These are phyloP conservation scores for Mucor velutinosus DNA, from an alignment of 371 early-diverging fungal genomes.

Conservation along the genomic window DNA sequence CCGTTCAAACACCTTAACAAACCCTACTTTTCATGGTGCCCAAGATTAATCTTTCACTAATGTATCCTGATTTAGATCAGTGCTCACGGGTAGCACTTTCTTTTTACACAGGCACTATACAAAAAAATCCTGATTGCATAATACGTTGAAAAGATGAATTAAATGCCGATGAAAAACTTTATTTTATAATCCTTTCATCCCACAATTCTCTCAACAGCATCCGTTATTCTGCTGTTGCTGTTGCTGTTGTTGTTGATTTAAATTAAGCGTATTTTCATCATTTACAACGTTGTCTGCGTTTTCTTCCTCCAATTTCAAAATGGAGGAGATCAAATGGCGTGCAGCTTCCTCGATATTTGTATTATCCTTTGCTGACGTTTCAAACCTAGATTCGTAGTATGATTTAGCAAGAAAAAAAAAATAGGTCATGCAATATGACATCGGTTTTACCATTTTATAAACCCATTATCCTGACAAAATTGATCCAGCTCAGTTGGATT, in stretches of 20 bases:
- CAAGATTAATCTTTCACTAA: no score
- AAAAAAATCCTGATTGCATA: background rate
- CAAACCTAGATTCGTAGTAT: slow-evolving; percentile 46
- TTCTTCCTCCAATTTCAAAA: slow-evolving; percentile 45
- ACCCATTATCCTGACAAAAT: slow-evolving; percentile 60
- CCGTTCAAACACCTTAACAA: no score
- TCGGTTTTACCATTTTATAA: slow-evolving; percentile 59
- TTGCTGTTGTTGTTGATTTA: slow-evolving; percentile 11
- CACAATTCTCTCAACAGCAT: slow-evolving; percentile 30
- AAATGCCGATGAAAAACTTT: background rate
- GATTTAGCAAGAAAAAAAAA: background rate
- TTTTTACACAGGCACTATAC: background rate
- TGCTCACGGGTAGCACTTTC: background rate
- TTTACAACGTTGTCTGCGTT: slow-evolving; percentile 30
- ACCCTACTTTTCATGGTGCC: no score
- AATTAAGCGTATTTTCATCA: slow-evolving; percentile 19
- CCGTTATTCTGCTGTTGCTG: slow-evolving; percentile 23
- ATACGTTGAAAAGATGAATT: background rate
- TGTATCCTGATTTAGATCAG: no score
- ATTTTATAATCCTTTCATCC: background rate
- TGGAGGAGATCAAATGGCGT: slow-evolving; percentile 48
- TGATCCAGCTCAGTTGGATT: slow-evolving; percentile 53
- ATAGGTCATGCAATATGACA: background rate
- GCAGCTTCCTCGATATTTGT: slow-evolving; percentile 69
- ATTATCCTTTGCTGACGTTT: slow-evolving; percentile 70